phyloP scores from a whole-genome alignment of 2,329 filamentous ascomycete species.

The Pestalotiopsis sp. region DNA sequence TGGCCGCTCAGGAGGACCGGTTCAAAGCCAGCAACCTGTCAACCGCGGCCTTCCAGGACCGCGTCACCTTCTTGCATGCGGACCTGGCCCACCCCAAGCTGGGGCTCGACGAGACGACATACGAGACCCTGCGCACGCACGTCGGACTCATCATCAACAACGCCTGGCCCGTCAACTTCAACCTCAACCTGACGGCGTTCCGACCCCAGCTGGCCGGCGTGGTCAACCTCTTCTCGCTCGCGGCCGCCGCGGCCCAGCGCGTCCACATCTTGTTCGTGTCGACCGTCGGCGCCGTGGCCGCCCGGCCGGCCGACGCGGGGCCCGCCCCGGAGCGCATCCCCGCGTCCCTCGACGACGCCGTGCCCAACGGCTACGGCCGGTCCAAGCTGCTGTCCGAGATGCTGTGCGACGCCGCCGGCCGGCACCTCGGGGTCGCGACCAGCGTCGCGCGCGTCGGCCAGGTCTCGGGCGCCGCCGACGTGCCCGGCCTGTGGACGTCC shows the following conservation, averaged over 20 bases:
- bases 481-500: conserved; percentile 37
- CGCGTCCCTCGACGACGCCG: conserved; percentile 10
- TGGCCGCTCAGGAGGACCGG: conserved; percentile 9
- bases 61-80: conserved; percentile 22
- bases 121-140: conserved; percentile 14
- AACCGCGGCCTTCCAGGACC: conserved; percentile 7
- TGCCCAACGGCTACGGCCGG: conserved; percentile 23
- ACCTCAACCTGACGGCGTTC: conserved; percentile 19
- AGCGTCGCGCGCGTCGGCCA: conserved; percentile 27
- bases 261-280: conserved; percentile 24
- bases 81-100: conserved; percentile 20
- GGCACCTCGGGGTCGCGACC: conserved; percentile 16
- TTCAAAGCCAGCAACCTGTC: conserved; percentile 12
- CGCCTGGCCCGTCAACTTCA: conserved; percentile 29
- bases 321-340: conserved; percentile 19
- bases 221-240: conserved; percentile 21
- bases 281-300: conserved; percentile 19
- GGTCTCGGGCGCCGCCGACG: conserved; percentile 23
- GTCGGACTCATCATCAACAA: conserved; percentile 23
- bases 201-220: conserved; percentile 23
- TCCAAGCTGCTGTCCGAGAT: conserved; percentile 30
- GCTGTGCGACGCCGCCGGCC: conserved; percentile 24
- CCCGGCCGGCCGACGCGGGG: not conserved
- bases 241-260: not conserved
- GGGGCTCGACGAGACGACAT: conserved; percentile 17